Evolutionary conservation across 225 moss, liverwort and hornwort species (phyloP), one percentile per base, ranked within the genome.

Genomic region (Polytrichum commune): DNA sequence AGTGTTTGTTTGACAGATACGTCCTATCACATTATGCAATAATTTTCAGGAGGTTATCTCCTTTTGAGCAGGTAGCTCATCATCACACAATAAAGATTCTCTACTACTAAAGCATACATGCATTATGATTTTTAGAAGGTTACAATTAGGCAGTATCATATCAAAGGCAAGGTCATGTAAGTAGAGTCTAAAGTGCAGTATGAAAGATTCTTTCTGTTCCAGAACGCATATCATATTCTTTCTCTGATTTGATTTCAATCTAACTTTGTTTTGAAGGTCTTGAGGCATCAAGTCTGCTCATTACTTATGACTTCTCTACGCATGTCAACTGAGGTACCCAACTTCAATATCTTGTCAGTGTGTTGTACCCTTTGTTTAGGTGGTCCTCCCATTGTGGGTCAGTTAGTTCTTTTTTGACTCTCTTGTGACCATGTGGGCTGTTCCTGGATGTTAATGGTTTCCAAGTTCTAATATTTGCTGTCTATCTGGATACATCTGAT

Each of bases 261-360:
- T 58, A 58, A 58, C 24, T 7, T 58, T 58, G 20, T 78, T 61
- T 79, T 82, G 78, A 87, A 98, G 87, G 91, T 98, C 74, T 69
- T 98, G 72, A 80, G 90, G 76, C 88, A 93, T 80, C 91, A 90
- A 78, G 90, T 98, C 5, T 95, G 95, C 80, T 95, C 98, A 57
- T 80, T 98, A 72, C 90, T 98, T 28, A 98, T 98, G 93, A 98
- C 93, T 26, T 95, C 95, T 35, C 86, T 98, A 76, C 93, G 95
- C 72, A 93, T 91, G 7, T 90, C 91, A 23, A 88, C 89, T 73
- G 98, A 98, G 87, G 90, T 90, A 83, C 20, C 62, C 7, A 58
- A 62, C 35, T 18, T 32, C 67, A 55, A 69, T 55, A 54, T 56
- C 35, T 5, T 69, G 72, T 10, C 5, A 46, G 38, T 46, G 46